A percentile compares a stretch with the other conserved stretches of the same genome.
Conservation (phyloP, 2,329 filamentous ascomycete species). For the Helotiales sp. region DNA sequence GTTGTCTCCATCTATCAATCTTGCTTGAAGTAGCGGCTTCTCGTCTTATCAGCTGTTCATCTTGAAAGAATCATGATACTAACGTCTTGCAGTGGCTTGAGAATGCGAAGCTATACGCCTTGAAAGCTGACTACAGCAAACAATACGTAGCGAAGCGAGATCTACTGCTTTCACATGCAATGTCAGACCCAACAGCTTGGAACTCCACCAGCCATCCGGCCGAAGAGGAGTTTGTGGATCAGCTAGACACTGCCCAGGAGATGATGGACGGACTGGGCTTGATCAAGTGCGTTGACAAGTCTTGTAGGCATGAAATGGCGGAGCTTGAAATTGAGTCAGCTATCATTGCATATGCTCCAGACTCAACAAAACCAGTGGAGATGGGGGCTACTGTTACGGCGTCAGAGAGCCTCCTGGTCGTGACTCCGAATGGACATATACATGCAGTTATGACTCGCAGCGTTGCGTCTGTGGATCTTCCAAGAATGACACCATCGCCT, state of each 20-base stretch:
- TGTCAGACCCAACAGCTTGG: neutral
- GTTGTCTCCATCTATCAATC: no score
- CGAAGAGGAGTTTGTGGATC: neutral
- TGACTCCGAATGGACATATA: neutral
- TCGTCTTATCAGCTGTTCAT: no score
- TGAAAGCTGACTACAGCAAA: slow-evolving; percentile 1
- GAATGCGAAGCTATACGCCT: neutral
- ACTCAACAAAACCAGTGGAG: neutral
- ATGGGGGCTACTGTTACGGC: neutral
- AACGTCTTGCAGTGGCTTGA: no score
- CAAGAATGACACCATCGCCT: neutral
- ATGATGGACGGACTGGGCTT: neutral
- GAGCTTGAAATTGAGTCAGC: slow-evolving; percentile 1
- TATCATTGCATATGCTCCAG: neutral
- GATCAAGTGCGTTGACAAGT: slow-evolving; percentile 1
- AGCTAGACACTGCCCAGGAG: neutral
- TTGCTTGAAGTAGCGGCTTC: no score
- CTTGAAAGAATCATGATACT: no score
- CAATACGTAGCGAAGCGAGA: slow-evolving; percentile 3
- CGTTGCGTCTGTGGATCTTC: neutral
- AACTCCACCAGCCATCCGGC: neutral
- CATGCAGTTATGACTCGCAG: neutral
- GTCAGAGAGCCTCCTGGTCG: neutral
- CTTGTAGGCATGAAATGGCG: neutral
- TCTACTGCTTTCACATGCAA: neutral